These are phyloP conservation scores for Heritiera fomes DNA, from an alignment of 345 rosid genomes.

Conservation along the genomic window DNA sequence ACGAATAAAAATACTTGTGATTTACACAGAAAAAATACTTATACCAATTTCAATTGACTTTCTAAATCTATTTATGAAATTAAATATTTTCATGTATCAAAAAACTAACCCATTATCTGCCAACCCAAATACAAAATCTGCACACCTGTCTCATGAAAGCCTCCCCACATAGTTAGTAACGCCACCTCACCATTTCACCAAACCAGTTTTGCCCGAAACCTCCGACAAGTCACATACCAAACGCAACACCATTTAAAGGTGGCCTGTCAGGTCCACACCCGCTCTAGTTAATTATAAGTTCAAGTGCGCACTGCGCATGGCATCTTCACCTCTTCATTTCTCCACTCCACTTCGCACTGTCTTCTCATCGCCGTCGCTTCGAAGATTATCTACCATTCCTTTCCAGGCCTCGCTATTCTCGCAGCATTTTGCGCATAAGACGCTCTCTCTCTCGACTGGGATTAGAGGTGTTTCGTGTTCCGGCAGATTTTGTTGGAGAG, in stretches of 20 bases:
- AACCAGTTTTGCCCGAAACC: not conserved
- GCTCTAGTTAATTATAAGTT: not conserved
- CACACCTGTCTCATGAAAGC: not conserved
- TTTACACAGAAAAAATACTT: too few relatives aligned
- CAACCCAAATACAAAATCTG: too few relatives aligned
- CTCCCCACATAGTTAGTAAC: conserved; percentile 1
- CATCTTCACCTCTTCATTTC: conserved; percentile 22
- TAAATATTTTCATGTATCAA: too few relatives aligned
- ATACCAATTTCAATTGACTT: too few relatives aligned
- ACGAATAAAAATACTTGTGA: too few relatives aligned
- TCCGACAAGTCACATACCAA: not conserved
- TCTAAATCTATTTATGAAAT: too few relatives aligned
- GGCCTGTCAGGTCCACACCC: not conserved
- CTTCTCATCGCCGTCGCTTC: conserved; percentile 11
- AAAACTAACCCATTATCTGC: too few relatives aligned
- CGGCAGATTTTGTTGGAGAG: conserved; percentile 20
- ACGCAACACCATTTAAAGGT: not conserved
- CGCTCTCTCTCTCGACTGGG: conserved; percentile 12
- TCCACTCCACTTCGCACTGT: conserved; percentile 20
- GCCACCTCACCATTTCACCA: conserved; percentile 14
- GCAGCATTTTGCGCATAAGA: not conserved
- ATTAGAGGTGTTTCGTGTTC: not conserved
- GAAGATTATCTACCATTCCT: not conserved
- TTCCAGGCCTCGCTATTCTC: not conserved
- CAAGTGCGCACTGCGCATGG: conserved; percentile 23